Evolutionary conservation across 2,329 filamentous ascomycete genomes (phyloP).

Genomic region (Xylariomycetidae sp.): DNA sequence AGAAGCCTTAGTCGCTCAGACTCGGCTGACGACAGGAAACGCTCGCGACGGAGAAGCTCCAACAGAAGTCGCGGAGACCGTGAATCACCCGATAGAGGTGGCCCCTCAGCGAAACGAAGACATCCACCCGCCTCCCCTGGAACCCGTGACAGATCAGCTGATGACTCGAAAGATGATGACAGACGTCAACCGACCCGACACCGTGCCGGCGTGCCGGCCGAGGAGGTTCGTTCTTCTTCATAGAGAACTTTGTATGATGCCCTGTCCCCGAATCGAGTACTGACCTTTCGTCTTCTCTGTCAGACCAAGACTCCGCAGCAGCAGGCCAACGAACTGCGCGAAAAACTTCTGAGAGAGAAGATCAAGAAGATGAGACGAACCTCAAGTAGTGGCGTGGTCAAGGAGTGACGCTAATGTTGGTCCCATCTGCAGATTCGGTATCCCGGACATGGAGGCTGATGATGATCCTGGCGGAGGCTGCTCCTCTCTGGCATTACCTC

Average conservation of each 20-base stretch:
- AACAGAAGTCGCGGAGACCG: constrained; percentile 17
- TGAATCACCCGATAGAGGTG: constrained; percentile 17
- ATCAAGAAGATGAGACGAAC: constrained; percentile 52
- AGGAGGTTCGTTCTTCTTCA: constrained; percentile 38
- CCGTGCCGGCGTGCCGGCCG: constrained; percentile 27
- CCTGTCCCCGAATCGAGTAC: constrained; percentile 21
- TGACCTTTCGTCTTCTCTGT: constrained; percentile 28
- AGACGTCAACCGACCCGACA: constrained; percentile 32
- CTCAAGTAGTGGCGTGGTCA: constrained; percentile 37
- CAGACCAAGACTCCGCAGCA: constrained; percentile 34
- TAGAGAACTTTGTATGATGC: constrained; percentile 20
- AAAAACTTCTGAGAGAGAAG: constrained; percentile 47
- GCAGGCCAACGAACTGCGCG: constrained; percentile 40
- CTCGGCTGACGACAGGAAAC: constrained; percentile 16
- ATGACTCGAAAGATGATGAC: constrained; percentile 47
- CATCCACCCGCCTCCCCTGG: constrained; percentile 49
- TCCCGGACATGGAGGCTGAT: constrained; percentile 8
- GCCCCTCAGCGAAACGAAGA: constrained; percentile 41
- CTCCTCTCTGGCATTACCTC: constrained; percentile 9
- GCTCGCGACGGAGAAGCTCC: constrained; percentile 13
- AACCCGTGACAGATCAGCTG: constrained; percentile 50
- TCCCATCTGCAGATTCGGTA: constrained; percentile 30
- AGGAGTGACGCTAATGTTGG: constrained; percentile 42
- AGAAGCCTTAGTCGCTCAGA: constrained; percentile 25
- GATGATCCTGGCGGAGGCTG: background rate